phyloP scores from a whole-genome alignment of 495 filamentous ascomycete genomes.

The Hyaloscypha hepaticicola region DNA sequence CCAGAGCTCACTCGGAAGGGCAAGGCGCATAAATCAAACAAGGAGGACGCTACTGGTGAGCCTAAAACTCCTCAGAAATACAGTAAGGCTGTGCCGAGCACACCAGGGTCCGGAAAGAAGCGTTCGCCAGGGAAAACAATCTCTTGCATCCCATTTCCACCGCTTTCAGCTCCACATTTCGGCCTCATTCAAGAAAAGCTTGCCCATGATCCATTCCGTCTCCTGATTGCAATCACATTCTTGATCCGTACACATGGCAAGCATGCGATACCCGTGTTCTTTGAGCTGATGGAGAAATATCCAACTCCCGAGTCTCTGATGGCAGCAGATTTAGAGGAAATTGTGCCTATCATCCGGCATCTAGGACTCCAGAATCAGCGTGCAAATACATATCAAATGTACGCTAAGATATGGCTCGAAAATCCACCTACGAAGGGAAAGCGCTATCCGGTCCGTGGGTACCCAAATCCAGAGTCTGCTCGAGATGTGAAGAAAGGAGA shows the following conservation, averaged over 20 bases:
- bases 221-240: conserved; percentile 77
- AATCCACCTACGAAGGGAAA: conserved; percentile 57
- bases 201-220: conserved; percentile 63
- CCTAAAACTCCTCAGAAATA: background rate
- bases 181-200: conserved; percentile 85
- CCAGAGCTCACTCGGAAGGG: background rate
- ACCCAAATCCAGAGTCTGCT: conserved; percentile 51
- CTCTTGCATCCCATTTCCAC: conserved; percentile 70
- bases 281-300: conserved; percentile 62
- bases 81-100: background rate
- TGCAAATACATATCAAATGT: conserved; percentile 57
- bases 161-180: conserved; percentile 59
- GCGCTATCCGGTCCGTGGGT: conserved; percentile 67
- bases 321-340: conserved; percentile 51
- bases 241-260: conserved; percentile 76
- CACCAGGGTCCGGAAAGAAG: conserved; percentile 21
- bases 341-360: conserved; percentile 63
- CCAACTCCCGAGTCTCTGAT: conserved; percentile 68
- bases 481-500: conserved; percentile 53
- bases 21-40: background rate
- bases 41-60: background rate
- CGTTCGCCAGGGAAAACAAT: conserved; percentile 47
- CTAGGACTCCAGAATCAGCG: conserved; percentile 73
- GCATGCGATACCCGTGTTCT: conserved; percentile 76
- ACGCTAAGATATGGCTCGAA: conserved; percentile 71